These are phyloP conservation scores for Wickerhamiella occidentalis DNA, from an alignment of 805 yeast species.

Conservation along the genomic window DNA sequence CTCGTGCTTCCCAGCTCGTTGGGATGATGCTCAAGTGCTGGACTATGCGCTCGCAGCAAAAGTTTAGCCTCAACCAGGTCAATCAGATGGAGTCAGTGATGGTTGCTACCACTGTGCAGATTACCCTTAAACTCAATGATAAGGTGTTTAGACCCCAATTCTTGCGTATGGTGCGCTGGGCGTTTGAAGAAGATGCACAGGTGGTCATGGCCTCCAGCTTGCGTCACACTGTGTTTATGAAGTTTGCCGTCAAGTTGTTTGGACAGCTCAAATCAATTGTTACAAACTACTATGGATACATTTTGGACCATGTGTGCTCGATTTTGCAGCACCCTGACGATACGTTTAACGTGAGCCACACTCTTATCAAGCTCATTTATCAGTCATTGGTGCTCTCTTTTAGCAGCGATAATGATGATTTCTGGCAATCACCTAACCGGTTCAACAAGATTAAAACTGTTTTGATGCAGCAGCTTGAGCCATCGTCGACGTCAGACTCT, in stretches of 20 bases:
- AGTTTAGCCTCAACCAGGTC: slow-evolving; percentile 58
- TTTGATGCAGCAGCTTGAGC: slow-evolving; percentile 49
- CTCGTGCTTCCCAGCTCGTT: slow-evolving; percentile 55
- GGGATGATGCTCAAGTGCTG: slow-evolving; percentile 57
- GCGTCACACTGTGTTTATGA: slow-evolving; percentile 64
- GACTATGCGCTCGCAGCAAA: slow-evolving; percentile 49
- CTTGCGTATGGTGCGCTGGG: slow-evolving; percentile 81
- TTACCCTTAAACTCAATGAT: slow-evolving; percentile 86
- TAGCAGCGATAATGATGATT: slow-evolving; percentile 83
- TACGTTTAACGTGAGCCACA: slow-evolving; percentile 30
- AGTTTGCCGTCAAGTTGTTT: slow-evolving; percentile 74
- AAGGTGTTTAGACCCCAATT: slow-evolving; percentile 87
- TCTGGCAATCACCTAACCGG: slow-evolving; percentile 82
- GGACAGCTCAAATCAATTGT: slow-evolving; percentile 75
- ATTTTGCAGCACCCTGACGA: slow-evolving; percentile 20
- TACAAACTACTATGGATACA: slow-evolving; percentile 76
- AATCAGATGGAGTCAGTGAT: slow-evolving; percentile 70
- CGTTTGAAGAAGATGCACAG: slow-evolving; percentile 50
- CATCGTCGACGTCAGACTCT: too few species aligned
- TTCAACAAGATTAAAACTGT: slow-evolving; percentile 58
- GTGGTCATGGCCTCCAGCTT: slow-evolving; percentile 31
- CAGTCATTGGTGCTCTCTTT: slow-evolving; percentile 69
- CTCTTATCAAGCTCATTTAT: slow-evolving; percentile 60
- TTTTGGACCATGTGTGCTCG: slow-evolving; percentile 56
- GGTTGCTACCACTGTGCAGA: slow-evolving; percentile 57